These are phyloP conservation scores for Hibiscus syriacus DNA, from an alignment of 345 rosid genomes.

Conservation along the genomic window DNA sequence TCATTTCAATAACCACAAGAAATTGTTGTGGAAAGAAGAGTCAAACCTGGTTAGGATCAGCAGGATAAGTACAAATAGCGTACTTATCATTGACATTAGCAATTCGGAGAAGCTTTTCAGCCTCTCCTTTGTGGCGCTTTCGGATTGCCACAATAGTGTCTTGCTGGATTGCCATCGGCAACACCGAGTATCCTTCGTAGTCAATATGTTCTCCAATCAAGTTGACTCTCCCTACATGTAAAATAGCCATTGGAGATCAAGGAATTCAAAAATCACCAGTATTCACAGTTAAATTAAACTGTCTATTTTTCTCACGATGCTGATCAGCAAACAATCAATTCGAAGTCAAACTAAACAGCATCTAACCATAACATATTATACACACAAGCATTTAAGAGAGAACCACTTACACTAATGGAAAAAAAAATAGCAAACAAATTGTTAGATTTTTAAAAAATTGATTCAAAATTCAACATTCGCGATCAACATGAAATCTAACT, in stretches of 20 bases:
- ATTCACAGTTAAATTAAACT: background rate
- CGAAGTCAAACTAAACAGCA: no score
- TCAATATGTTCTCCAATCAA: slow-evolving; percentile 97
- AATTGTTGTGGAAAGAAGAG: background rate
- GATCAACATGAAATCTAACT: no score
- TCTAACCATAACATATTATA: no score
- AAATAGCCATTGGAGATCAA: background rate
- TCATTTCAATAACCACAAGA: background rate
- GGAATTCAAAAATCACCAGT: no score
- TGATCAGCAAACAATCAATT: no score
- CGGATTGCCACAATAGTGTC: slow-evolving; percentile 81
- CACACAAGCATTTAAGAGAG: no score
- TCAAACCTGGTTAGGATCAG: slow-evolving; percentile 53
- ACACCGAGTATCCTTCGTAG: slow-evolving; percentile 94
- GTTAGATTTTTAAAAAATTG: no score
- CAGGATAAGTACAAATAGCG: slow-evolving; percentile 59
- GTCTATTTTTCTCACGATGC: no score
- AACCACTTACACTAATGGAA: no score
- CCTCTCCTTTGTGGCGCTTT: slow-evolving; percentile 37
- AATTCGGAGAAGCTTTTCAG: slow-evolving; percentile 47
- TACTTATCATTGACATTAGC: slow-evolving; percentile 77
- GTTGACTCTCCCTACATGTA: slow-evolving; percentile 77
- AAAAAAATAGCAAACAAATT: no score
- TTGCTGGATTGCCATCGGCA: slow-evolving; percentile 96
- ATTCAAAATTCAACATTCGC: no score